A percentile compares a stretch with the other conserved stretches of the same genome.
These are phyloP conservation scores for Cytospora schulzeri DNA, from an alignment of 2,329 filamentous ascomycete genomes.

Conservation along the genomic window DNA sequence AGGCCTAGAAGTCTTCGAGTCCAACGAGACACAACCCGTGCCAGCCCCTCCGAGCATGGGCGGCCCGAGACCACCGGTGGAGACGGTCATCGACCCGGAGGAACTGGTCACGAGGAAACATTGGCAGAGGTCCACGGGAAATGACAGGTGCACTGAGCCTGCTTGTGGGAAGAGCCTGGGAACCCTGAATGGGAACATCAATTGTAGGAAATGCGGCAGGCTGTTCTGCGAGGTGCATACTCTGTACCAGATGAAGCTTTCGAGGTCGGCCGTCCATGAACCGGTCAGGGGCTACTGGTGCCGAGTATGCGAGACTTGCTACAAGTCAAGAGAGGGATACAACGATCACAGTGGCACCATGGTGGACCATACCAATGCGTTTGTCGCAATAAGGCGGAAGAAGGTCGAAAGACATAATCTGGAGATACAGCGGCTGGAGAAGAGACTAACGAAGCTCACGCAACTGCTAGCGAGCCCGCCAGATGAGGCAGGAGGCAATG, in stretches of 20 bases:
- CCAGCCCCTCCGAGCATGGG: constrained; percentile 42
- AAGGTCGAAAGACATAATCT: constrained; percentile 83
- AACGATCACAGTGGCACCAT: constrained; percentile 80
- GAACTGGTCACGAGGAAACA: constrained; percentile 85
- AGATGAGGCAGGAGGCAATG: constrained; percentile 57
- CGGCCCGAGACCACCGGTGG: constrained; percentile 42
- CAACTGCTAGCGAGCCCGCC: constrained; percentile 77
- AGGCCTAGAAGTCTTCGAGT: constrained; percentile 90
- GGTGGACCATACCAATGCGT: constrained; percentile 72
- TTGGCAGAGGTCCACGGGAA: constrained; percentile 77
- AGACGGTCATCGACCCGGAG: constrained; percentile 70
- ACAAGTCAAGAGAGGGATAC: constrained; percentile 93
- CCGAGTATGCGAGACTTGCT: constrained; percentile 97
- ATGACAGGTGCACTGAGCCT: constrained; percentile 85
- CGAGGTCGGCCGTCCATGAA: constrained; percentile 84
- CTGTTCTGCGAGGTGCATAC: constrained; percentile 97
- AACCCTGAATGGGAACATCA: constrained; percentile 78
- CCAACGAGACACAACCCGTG: constrained; percentile 67
- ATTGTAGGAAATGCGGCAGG: constrained; percentile 89
- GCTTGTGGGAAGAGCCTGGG: constrained; percentile 80
- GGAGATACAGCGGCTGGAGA: constrained; percentile 88
- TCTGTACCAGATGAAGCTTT: constrained; percentile 99
- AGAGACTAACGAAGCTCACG: constrained; percentile 86
- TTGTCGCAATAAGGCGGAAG: constrained; percentile 70
- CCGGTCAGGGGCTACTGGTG: constrained; percentile 91